Evolutionary conservation across 352 stramenopile genomes (phyloP).

Genomic region (Phytophthora nicotianae): DNA sequence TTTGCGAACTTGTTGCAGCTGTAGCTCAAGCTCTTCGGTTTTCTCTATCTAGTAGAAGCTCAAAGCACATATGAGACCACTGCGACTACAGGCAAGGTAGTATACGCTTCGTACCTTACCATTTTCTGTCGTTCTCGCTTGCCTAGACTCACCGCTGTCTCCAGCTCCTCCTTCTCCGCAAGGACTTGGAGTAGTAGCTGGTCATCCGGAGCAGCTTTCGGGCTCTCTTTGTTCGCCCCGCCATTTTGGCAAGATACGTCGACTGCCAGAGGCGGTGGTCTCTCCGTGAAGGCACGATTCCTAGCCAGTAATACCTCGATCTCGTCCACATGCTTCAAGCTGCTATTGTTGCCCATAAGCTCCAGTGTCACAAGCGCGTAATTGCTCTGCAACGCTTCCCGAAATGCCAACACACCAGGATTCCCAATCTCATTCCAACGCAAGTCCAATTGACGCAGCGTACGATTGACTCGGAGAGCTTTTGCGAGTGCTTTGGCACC

Average conservation of each 20-base stretch:
- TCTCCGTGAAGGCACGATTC: conserved; percentile 55
- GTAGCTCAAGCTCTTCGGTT: conserved; percentile 55
- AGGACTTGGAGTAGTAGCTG: conserved; percentile 70
- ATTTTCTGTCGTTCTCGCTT: conserved; percentile 57
- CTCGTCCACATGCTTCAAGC: conserved; percentile 69
- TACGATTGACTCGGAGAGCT: conserved; percentile 62
- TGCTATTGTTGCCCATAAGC: conserved; percentile 81
- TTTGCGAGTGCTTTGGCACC: conserved; percentile 67
- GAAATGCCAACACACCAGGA: conserved; percentile 69
- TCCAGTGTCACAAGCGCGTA: conserved; percentile 63
- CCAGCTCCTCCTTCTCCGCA: conserved; percentile 67
- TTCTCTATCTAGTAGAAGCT: conserved; percentile 44
- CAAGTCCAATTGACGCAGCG: conserved; percentile 76
- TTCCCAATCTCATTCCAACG: conserved; percentile 86
- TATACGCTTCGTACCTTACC: conserved; percentile 27
- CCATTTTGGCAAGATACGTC: conserved; percentile 37
- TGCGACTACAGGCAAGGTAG: neutral
- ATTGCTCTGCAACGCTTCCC: conserved; percentile 76
- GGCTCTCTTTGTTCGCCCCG: conserved; percentile 22
- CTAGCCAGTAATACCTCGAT: conserved; percentile 61
- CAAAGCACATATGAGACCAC: neutral
- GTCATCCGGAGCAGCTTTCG: conserved; percentile 31
- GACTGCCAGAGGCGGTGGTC: conserved; percentile 19
- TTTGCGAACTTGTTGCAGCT: conserved; percentile 50
- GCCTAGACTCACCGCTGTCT: conserved; percentile 43